Evolutionary conservation across 371 early-diverging fungal genomes (phyloP).

Genomic region (Modicella reniformis): DNA sequence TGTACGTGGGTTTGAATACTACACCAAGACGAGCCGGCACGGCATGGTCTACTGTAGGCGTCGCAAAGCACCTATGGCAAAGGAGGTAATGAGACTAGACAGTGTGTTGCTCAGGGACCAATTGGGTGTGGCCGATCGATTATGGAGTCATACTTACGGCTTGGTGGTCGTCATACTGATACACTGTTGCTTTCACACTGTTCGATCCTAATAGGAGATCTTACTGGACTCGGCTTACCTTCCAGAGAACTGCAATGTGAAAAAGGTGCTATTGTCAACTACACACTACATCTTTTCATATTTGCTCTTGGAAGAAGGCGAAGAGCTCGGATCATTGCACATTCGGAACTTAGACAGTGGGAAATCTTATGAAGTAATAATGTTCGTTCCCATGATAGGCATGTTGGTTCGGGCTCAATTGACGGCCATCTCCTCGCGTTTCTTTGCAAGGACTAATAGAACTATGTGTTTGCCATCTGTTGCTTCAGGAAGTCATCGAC

Average conservation of each 20-base stretch:
- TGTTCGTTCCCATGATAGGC: too few relatives aligned
- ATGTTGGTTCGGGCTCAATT: too few relatives aligned
- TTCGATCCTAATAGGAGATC: conserved; percentile 55
- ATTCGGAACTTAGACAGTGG: conserved; percentile 61
- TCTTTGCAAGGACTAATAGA: not conserved
- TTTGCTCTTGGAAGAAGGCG: conserved; percentile 66
- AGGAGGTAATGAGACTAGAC: conserved; percentile 57
- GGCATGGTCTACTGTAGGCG: conserved; percentile 71
- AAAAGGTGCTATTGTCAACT: conserved; percentile 69
- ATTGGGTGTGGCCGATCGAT: too few relatives aligned
- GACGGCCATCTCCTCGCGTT: not conserved
- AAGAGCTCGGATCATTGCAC: conserved; percentile 74
- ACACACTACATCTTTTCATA: conserved; percentile 72
- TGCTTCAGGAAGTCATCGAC: conserved; percentile 64
- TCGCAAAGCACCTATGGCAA: conserved; percentile 55
- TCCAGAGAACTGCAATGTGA: conserved; percentile 63
- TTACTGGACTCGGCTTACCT: conserved; percentile 67
- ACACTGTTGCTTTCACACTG: not conserved
- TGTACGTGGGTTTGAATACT: conserved; percentile 71
- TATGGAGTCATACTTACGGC: too few relatives aligned
- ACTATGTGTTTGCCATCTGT: not conserved
- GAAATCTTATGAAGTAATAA: conserved; percentile 55
- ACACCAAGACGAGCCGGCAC: conserved; percentile 64
- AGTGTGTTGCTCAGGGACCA: too few relatives aligned
- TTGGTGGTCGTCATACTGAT: not conserved